Evolutionary conservation across 768 basidiomycete genomes (phyloP).

Genomic region (Arthromyces matolae): DNA sequence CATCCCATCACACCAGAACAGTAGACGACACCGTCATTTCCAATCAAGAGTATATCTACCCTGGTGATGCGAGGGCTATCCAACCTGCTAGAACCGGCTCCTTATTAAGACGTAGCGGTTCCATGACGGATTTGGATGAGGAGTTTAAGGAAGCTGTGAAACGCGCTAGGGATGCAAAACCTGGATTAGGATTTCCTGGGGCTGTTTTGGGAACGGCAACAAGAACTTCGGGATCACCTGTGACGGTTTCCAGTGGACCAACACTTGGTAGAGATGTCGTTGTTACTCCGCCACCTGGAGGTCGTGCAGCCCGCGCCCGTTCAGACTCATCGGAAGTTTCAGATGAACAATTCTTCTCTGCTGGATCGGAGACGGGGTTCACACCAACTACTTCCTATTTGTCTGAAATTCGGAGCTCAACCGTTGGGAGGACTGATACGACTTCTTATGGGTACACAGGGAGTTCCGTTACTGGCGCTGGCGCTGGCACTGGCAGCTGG

Average conservation of each 20-base stretch:
- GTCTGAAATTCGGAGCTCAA: conserved; percentile 24
- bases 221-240: conserved; percentile 67
- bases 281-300: conserved; percentile 43
- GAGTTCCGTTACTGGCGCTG: conserved; percentile 28
- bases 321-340: conserved; percentile 27
- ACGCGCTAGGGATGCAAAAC: conserved; percentile 42
- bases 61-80: conserved; percentile 71
- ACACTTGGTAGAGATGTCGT: conserved; percentile 39
- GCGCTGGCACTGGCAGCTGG: too few species aligned
- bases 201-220: conserved; percentile 40
- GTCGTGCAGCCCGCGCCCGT: conserved; percentile 27
- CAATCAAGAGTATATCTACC: conserved; percentile 63
- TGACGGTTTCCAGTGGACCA: conserved; percentile 70
- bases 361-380: conserved; percentile 29
- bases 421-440: conserved; percentile 26
- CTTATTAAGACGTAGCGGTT: conserved; percentile 57
- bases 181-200: conserved; percentile 32
- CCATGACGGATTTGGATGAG: conserved; percentile 68
- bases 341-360: conserved; percentile 40
- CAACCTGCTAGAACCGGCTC: conserved; percentile 50
- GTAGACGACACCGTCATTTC: conserved; percentile 73
- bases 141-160: conserved; percentile 48
- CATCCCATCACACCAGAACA: conserved; percentile 61
- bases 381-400: conserved; percentile 31
- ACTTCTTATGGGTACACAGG: conserved; percentile 32